phyloP scores from a whole-genome alignment of 345 rosid genomes.

The Luvunga scandens region DNA sequence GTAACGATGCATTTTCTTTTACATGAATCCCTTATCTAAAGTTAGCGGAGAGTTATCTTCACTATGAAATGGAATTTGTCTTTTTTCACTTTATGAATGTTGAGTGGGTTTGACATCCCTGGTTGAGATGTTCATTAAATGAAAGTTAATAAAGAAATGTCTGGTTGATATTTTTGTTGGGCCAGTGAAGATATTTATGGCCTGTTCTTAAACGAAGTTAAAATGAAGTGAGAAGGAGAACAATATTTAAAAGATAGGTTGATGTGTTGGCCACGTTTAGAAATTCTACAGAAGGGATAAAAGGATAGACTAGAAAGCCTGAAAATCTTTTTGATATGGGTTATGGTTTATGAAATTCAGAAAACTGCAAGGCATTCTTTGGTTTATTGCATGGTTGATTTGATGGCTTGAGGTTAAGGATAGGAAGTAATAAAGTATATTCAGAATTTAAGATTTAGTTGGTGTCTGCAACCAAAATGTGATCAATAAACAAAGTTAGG shows the following conservation, averaged over 20 bases:
- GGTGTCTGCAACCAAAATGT: neutral
- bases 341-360: neutral
- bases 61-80: neutral
- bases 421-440: neutral
- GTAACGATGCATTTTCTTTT: conserved; percentile 1
- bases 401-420: neutral
- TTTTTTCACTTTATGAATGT: neutral
- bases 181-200: neutral
- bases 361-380: neutral
- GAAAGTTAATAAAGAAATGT: neutral
- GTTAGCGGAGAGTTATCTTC: neutral
- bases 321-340: neutral
- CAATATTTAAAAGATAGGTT: neutral
- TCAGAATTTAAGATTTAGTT: neutral
- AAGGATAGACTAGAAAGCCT: neutral
- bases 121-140: neutral
- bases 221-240: neutral
- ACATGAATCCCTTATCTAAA: neutral
- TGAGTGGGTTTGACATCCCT: neutral
- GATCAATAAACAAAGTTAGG: neutral
- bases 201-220: neutral
- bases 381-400: neutral
- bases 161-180: neutral
- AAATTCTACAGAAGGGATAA: neutral
- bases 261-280: neutral